Percentiles rank a stretch among this genome's conserved stretches.
Conservation (phyloP, 306 rosid species). For the Dalbergia cochinchinensis region DNA sequence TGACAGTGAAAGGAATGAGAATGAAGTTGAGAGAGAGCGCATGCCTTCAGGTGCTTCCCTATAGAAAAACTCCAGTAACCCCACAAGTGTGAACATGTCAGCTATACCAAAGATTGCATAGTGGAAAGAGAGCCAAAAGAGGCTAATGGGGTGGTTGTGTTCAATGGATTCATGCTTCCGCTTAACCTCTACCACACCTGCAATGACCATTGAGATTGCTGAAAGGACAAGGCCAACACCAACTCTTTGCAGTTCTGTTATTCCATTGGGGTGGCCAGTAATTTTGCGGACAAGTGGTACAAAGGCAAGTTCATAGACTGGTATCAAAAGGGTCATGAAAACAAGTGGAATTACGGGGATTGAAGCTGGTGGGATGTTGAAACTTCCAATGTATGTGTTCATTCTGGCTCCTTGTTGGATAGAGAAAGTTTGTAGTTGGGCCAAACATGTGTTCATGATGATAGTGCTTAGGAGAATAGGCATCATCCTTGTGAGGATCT, state of each 20-base stretch:
- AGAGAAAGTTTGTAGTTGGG: slow-evolving; percentile 64
- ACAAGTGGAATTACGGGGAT: slow-evolving; percentile 65
- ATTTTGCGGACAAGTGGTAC: slow-evolving; percentile 55
- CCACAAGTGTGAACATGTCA: slow-evolving; percentile 68
- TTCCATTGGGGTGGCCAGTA: slow-evolving; percentile 60
- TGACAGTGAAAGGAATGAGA: slow-evolving; percentile 62
- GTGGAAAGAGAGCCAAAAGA: slow-evolving; percentile 71
- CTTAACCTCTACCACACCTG: slow-evolving; percentile 58
- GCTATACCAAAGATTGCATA: slow-evolving; percentile 70
- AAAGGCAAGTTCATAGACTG: slow-evolving; percentile 54
- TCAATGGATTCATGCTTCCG: slow-evolving; percentile 48
- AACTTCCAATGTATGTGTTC: slow-evolving; percentile 47
- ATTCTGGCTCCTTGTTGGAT: slow-evolving; percentile 62
- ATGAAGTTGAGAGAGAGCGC: slow-evolving; percentile 62
- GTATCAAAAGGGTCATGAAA: slow-evolving; percentile 68
- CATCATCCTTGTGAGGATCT: slow-evolving; percentile 71
- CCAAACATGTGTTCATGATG: slow-evolving; percentile 67
- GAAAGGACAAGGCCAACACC: slow-evolving; percentile 69
- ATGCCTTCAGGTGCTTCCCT: slow-evolving; percentile 66
- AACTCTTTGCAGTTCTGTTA: slow-evolving; percentile 63
- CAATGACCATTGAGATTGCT: slow-evolving; percentile 62
- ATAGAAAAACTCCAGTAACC: slow-evolving; percentile 67
- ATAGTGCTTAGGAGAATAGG: slow-evolving; percentile 68
- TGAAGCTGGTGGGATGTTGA: slow-evolving; percentile 56
- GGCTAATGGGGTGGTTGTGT: slow-evolving; percentile 46